Evolutionary conservation across 176 grass and related monocot genomes (phyloP).

Genomic region (Dendrocalamus sinicus): DNA sequence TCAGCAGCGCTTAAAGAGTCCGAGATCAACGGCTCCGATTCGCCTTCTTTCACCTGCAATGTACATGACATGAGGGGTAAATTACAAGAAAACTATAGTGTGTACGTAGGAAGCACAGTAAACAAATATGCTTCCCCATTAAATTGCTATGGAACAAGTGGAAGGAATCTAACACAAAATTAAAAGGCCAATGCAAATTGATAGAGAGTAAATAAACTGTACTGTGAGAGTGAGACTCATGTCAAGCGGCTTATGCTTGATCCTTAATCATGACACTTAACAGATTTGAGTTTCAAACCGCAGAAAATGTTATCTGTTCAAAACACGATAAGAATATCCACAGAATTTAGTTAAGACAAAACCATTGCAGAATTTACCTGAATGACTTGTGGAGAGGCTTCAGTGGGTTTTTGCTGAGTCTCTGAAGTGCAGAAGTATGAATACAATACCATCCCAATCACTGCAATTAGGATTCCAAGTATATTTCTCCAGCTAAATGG

Average conservation of each 20-base stretch:
- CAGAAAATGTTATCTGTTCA: neutral
- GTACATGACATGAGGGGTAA: neutral
- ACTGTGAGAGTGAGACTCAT: neutral
- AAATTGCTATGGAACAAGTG: neutral
- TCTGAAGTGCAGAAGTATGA: conserved; percentile 86
- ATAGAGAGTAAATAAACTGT: neutral
- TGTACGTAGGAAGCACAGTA: neutral
- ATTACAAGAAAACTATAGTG: neutral
- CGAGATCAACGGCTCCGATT: conserved; percentile 80
- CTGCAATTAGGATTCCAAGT: conserved; percentile 87
- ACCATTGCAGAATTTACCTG: conserved; percentile 61
- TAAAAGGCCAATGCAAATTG: neutral
- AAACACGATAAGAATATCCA: conserved; percentile 19
- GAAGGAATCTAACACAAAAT: neutral
- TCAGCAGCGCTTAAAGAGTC: conserved; percentile 65
- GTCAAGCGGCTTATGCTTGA: neutral
- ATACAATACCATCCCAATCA: conserved; percentile 89
- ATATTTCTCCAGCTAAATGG: conserved; percentile 99
- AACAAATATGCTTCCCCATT: neutral
- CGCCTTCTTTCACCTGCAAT: conserved; percentile 64
- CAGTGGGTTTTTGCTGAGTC: conserved; percentile 67
- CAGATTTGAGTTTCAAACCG: neutral
- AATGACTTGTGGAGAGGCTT: conserved; percentile 65
- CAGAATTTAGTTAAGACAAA: conserved; percentile 10
- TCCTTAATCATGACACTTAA: neutral